Conservation (phyloP, 2,329 filamentous ascomycete species). For the Cladosporium sp. region DNA sequence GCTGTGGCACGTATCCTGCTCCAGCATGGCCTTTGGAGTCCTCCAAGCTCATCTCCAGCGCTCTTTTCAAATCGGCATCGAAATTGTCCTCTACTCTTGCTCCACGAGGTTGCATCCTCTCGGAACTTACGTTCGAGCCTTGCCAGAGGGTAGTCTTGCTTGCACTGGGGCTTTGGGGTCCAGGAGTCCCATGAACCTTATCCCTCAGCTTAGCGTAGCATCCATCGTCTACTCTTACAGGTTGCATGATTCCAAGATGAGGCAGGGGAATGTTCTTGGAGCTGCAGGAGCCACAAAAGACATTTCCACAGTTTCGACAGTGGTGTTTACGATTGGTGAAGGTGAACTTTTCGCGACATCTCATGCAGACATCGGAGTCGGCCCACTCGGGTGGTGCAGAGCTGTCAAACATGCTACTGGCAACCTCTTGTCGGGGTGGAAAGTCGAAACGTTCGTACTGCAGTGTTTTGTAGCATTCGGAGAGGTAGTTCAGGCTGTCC, state of each 20-base stretch:
- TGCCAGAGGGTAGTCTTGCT: constrained; percentile 59
- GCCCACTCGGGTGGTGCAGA: constrained; percentile 97
- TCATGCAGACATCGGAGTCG: constrained; percentile 98
- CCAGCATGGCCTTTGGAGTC: constrained; percentile 76
- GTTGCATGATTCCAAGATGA: constrained; percentile 86
- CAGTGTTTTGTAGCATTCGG: constrained; percentile 79
- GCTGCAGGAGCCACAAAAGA: constrained; percentile 94
- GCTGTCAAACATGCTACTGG: constrained; percentile 98
- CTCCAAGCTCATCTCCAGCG: constrained; percentile 94
- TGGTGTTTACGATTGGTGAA: constrained; percentile 99
- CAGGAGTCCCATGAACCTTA: constrained; percentile 48
- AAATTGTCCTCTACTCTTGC: constrained; percentile 87
- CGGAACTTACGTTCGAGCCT: constrained; percentile 36
- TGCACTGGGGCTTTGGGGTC: constrained; percentile 31
- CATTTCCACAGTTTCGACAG: constrained; percentile 95
- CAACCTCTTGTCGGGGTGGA: constrained; percentile 79
- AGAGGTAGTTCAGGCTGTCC: constrained; percentile 79
- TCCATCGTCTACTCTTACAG: constrained; percentile 93
- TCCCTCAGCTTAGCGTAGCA: constrained; percentile 88
- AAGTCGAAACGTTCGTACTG: constrained; percentile 87
- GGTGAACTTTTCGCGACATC: constrained; percentile 90
- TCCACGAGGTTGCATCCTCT: constrained; percentile 81
- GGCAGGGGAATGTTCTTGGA: constrained; percentile 84
- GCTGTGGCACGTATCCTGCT: constrained; percentile 65
- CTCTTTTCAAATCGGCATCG: constrained; percentile 91